Evolutionary conservation across 129 eudicot species (phyloP).

Genomic region (Flaveria brownii): DNA sequence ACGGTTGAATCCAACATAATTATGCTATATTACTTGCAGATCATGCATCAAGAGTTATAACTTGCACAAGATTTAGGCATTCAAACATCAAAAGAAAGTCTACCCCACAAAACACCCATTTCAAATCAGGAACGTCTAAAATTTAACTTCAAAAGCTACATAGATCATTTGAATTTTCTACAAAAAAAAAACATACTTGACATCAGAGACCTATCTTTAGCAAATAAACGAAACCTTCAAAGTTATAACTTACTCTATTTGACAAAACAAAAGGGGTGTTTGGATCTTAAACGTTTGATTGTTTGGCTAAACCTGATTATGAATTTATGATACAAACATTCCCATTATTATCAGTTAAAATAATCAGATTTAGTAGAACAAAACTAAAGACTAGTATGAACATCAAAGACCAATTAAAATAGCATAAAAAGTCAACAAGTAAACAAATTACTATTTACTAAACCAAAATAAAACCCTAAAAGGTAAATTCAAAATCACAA

Average conservation of each 20-base stretch:
- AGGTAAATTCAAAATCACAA: neutral
- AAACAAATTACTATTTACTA: neutral
- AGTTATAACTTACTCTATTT: neutral
- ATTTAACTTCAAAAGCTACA: conserved; percentile 9
- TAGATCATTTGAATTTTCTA: conserved; percentile 1
- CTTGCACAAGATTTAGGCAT: conserved; percentile 14
- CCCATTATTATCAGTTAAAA: neutral
- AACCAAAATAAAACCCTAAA: conserved; percentile 18
- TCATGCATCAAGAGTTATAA: neutral
- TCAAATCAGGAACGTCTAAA: neutral
- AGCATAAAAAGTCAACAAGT: neutral
- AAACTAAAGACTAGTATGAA: neutral
- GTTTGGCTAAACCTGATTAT: neutral
- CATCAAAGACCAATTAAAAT: neutral
- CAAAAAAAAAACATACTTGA: neutral
- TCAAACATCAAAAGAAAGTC: neutral
- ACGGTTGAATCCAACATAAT: neutral
- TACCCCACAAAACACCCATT: neutral
- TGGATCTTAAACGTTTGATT: neutral
- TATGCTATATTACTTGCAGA: neutral
- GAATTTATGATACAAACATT: neutral
- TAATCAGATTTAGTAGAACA: neutral
- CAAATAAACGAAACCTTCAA: neutral
- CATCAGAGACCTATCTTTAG: conserved; percentile 18
- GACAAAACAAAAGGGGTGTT: neutral